Evolutionary conservation across 2,329 filamentous ascomycete genomes (phyloP).

Genomic region (Fusarium sp.): DNA sequence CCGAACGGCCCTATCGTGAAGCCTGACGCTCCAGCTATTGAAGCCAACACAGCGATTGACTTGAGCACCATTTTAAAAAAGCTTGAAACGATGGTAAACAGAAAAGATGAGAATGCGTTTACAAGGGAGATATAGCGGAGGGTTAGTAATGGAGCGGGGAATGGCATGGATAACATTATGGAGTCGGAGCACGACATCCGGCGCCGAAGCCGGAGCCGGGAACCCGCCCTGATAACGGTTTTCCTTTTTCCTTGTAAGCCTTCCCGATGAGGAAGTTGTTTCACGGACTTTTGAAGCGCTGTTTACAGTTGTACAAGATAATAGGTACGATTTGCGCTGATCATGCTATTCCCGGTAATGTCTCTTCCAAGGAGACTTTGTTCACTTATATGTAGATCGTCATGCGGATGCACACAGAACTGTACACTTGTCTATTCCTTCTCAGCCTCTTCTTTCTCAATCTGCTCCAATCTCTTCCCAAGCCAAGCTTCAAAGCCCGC

Average conservation of each 20-base stretch:
- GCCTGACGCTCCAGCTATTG: slow-evolving; percentile 26
- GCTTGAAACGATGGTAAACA: background rate
- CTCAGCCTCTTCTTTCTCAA: background rate
- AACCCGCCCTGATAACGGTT: slow-evolving; percentile 11
- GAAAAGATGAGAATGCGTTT: background rate
- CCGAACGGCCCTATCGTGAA: slow-evolving; percentile 32
- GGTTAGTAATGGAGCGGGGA: slow-evolving; percentile 19
- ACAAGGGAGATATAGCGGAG: slow-evolving; percentile 1
- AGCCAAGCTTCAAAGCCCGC: slow-evolving; percentile 62
- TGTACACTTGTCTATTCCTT: background rate
- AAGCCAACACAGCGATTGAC: slow-evolving; percentile 38
- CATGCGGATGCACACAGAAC: background rate
- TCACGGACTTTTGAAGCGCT: slow-evolving; percentile 21
- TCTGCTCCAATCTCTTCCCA: slow-evolving; percentile 35
- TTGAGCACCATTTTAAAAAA: slow-evolving; percentile 36
- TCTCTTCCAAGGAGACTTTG: background rate
- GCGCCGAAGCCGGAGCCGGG: slow-evolving; percentile 31
- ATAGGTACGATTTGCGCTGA: background rate
- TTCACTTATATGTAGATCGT: background rate
- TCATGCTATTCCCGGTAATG: background rate
- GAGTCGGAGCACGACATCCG: slow-evolving; percentile 32
- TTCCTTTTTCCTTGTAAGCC: background rate
- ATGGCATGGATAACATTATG: slow-evolving; percentile 16
- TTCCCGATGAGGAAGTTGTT: slow-evolving; percentile 30
- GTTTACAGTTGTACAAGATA: background rate